These are phyloP conservation scores for Serpula lacrymans DNA, from an alignment of 768 basidiomycete genomes.

Conservation along the genomic window DNA sequence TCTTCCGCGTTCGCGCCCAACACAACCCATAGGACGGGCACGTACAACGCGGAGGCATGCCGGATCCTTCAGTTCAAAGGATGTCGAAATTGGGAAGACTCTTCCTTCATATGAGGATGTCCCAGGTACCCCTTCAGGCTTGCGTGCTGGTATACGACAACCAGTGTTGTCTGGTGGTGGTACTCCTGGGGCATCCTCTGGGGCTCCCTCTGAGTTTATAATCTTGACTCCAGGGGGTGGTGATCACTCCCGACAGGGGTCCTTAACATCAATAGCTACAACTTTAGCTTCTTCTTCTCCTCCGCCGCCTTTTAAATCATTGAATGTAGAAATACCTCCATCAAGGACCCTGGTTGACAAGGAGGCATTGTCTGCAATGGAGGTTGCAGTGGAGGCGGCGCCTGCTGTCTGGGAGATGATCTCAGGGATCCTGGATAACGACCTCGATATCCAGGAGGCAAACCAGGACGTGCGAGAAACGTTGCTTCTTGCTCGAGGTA, in stretches of 20 bases:
- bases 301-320: conserved; percentile 21
- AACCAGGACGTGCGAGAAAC: conserved; percentile 47
- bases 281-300: conserved; percentile 36
- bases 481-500: conserved; percentile 58
- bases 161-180: conserved; percentile 26
- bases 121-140: conserved; percentile 23
- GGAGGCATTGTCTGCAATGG: conserved; percentile 76
- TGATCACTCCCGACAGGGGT: conserved; percentile 41
- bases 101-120: conserved; percentile 62
- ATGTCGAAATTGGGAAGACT: conserved; percentile 84
- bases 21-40: conserved; percentile 33
- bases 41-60: conserved; percentile 77
- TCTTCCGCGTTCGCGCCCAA: conserved; percentile 25
- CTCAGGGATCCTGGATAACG: conserved; percentile 64
- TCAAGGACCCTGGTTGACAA: conserved; percentile 71
- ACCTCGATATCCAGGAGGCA: conserved; percentile 43
- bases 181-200: conserved; percentile 6
- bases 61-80: conserved; percentile 92
- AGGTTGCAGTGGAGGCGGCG: conserved; percentile 73
- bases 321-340: conserved; percentile 46
- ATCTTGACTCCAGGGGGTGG: conserved; percentile 9
- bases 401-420: conserved; percentile 81
- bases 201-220: conserved; percentile 12
- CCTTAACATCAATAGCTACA: conserved; percentile 39
- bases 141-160: conserved; percentile 52